phyloP scores from a whole-genome alignment of 371 early-diverging fungal genomes.

The Nematocida displodere region DNA sequence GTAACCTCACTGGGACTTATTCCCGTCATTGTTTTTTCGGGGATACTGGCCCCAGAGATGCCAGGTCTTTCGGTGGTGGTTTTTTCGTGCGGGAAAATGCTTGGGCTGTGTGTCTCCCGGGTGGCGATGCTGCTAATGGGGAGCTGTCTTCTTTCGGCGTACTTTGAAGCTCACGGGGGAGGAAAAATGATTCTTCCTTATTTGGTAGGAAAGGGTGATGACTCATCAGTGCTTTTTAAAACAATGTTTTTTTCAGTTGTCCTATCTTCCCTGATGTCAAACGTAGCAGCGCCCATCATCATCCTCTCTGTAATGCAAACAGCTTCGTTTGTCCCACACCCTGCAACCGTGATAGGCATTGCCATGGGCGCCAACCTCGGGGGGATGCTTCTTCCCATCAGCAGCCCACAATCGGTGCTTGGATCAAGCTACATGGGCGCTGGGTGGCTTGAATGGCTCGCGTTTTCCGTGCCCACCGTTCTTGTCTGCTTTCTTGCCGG shows the following conservation, averaged over 20 bases:
- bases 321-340: background rate
- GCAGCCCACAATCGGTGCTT: slow-evolving; percentile 49
- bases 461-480: slow-evolving; percentile 27
- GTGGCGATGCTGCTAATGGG: slow-evolving; percentile 41
- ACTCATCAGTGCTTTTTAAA: background rate
- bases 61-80: background rate
- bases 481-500: slow-evolving; percentile 14
- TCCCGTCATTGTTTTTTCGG: slow-evolving; percentile 10
- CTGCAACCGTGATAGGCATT: slow-evolving; percentile 19
- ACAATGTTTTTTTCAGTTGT: slow-evolving; percentile 18
- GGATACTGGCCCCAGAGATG: slow-evolving; percentile 1
- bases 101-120: background rate
- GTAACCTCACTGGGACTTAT: slow-evolving; percentile 25
- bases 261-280: slow-evolving; percentile 47
- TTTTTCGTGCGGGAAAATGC: background rate
- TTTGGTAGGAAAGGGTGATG: background rate
- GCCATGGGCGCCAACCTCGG: slow-evolving; percentile 40
- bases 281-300: slow-evolving; percentile 46
- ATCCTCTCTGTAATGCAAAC: slow-evolving; percentile 26
- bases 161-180: slow-evolving; percentile 32
- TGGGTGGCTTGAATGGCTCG: slow-evolving; percentile 37
- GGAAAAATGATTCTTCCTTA: slow-evolving; percentile 28
- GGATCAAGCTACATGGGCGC: slow-evolving; percentile 9
- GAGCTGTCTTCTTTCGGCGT: slow-evolving; percentile 41
- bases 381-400: slow-evolving; percentile 49